Evolutionary conservation across 305 asterid genomes (phyloP), one percentile per base, ranked within the genome.

Genomic region (Striga hermonthica): DNA sequence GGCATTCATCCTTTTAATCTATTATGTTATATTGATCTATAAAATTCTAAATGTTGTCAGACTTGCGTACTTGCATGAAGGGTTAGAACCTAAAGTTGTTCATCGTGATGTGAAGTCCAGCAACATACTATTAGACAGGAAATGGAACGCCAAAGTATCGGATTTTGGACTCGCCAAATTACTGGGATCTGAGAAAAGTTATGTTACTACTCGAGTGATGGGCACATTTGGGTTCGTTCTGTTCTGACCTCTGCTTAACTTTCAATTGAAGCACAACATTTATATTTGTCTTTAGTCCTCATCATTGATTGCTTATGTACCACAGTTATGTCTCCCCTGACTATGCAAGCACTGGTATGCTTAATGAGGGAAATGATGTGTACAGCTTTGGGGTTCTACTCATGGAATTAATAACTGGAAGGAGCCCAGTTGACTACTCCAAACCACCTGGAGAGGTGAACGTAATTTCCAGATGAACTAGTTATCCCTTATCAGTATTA

Each of bases 21-120:
- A 22, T 22, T 22, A 22, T 22, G 31, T 22, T 45, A 9, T 4
- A 16, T 65, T 57, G 48, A 47, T 44, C 38, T 3, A 48, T 22
- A 40, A 60, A 60, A 57, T 47, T 62, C 44, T 34, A 16, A 28
- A 60, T 64, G 41, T 38, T 77, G 67, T 70, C 68, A 92, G 98
- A 71, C 81, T 92, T 71, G 98, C 97, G 53, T 89, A 92, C 84
- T 78, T 92, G 72, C 98, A 92, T 7, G 98, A 92, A 83, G 98
- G 97, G 35, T 70, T 92, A 74, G 98, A 92, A 67, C 98, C 98
- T 67, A 92, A 92, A 82, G 98, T 92, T 64, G 97, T 92, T 64
- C 98, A 92, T 64, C 98, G 98, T 47, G 98, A 92, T 74, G 95
- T 92, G 64, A 92, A 92, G 76, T 89, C 98, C 36, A 92, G 98